Evolutionary conservation across 768 basidiomycete genomes (phyloP), one percentile per base, ranked within the genome.

Genomic region (Leucogyrophana mollusca): DNA sequence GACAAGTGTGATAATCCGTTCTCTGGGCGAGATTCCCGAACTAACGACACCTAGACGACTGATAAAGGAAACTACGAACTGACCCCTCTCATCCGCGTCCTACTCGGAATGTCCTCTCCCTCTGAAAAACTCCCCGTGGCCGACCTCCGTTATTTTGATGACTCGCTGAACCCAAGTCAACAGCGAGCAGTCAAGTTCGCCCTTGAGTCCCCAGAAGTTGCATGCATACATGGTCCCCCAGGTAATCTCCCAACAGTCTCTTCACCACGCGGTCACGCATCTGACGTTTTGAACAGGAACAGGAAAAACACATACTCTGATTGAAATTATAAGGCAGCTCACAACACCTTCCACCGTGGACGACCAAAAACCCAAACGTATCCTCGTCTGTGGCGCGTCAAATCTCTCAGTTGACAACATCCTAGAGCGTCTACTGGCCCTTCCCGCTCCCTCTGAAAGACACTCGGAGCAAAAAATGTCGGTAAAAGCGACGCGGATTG

Each of bases 331-430:
- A 48, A 83, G 90, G 22, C 94, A 97, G 57, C 67, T 94, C 18
- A 81, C 83, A 2, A 71, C 77, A 0, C 52, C 74, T 2, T 52
- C 63, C 11, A 43, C 45, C 21, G 9, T 18, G 11, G 24, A 6
- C 40, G 79, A 77, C 50, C 72, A 76, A 11, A 78, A 75, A 50
- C 72, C 80, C 2, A 67, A 73, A 30, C 79, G 85, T 24, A 68
- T 96, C 3, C 80, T 97, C 10, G 85, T 97, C 4, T 96, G 94
- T 57, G 93, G 94, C 17, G 94, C 93, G 7, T 93, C 90, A 3
- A 96, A 99, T 56, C 73, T 99, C 41, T 88, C 94, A 1, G 92
- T 96, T 1, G 96, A 99, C 64, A 99, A 99, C 64, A 87, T 99
- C 32, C 76, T 99, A 10, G 87, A 94, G 55, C 78, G 96, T 16